Evolutionary conservation across 1,284 basidiomycete genomes (phyloP), one percentile per base, ranked within the genome.

Genomic region (Cystodermella granulosa): DNA sequence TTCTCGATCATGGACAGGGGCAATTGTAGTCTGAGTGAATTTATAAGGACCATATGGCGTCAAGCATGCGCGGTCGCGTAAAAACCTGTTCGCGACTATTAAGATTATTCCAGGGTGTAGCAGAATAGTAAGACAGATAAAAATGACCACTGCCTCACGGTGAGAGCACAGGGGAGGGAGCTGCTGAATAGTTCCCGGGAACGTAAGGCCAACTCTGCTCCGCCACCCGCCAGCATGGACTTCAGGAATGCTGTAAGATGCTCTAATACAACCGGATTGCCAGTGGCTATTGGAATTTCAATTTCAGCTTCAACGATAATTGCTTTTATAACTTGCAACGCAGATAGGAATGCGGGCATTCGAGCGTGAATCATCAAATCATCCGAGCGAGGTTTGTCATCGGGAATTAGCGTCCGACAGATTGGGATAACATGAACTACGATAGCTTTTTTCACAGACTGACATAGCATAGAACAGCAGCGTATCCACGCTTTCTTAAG

Each of bases 41-140:
- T 80, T 17, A 79, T 22, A 83, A 59, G 1, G 84, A 87, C 86
- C 86, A 90, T 22, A 83, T 70, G 26, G 81, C 69, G 59, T 91
- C 87, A 4, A 87, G 69, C 26, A 83, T 65, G 23, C 82, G 72
- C 3, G 82, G 82, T 26, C 62, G 59, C 49, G 62, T 51, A 47
- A 28, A 55, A 55, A 23, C 38, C 34, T 8, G 51, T 47, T n/a
- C 49, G 52, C 24, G 49, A n/a, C n/a, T n/a, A n/a, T n/a, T n/a
- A n/a, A n/a, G n/a, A n/a, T n/a, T n/a, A n/a, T n/a, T n/a, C n/a
- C n/a, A n/a, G n/a, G n/a, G n/a, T n/a, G n/a, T n/a, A 8, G 56
- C 51, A 39, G 39, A 50, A 6, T 55, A 39, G 16, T 40, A 38
- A 13, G 42, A 55, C 3, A 37, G 35, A 7, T 58, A 55, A 18